These are phyloP conservation scores for Conidiobolus coronatus DNA, from an alignment of 371 early-diverging fungal genomes.

Conservation along the genomic window DNA sequence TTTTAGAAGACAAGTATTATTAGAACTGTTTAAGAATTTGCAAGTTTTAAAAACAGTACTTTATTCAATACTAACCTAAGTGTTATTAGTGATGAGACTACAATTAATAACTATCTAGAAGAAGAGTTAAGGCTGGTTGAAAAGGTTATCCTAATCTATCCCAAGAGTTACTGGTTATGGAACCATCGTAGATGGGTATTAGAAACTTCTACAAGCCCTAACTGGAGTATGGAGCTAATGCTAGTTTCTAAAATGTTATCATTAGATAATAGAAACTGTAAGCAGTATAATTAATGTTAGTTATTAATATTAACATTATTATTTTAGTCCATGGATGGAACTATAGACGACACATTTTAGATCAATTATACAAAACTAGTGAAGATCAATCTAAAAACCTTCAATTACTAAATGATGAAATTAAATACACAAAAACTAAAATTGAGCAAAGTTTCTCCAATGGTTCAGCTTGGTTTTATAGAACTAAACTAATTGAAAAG, in stretches of 20 bases:
- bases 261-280: constrained; percentile 80
- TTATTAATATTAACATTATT: not conserved
- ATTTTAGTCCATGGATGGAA: constrained; percentile 76
- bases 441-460: constrained; percentile 80
- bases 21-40: constrained; percentile 14
- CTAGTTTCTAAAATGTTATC: constrained; percentile 54
- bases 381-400: constrained; percentile 5
- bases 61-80: not conserved
- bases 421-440: constrained; percentile 63
- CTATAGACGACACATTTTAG: constrained; percentile 64
- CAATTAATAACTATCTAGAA: constrained; percentile 9
- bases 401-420: constrained; percentile 27
- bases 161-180: constrained; percentile 87
- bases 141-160: constrained; percentile 34
- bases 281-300: constrained; percentile 11
- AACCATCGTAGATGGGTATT: constrained; percentile 84
- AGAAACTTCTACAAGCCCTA: constrained; percentile 34
- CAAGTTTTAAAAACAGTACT: constrained; percentile 1
- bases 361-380: constrained; percentile 13
- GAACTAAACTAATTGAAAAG: constrained; percentile 49
- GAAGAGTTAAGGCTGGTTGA: constrained; percentile 37
- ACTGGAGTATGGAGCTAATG: constrained; percentile 56
- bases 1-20: constrained; percentile 40
- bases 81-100: not conserved
- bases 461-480: constrained; percentile 92